These are phyloP conservation scores for Phaeosphaeriaceae sp. DNA, from an alignment of 2,329 filamentous ascomycete genomes.

Conservation along the genomic window DNA sequence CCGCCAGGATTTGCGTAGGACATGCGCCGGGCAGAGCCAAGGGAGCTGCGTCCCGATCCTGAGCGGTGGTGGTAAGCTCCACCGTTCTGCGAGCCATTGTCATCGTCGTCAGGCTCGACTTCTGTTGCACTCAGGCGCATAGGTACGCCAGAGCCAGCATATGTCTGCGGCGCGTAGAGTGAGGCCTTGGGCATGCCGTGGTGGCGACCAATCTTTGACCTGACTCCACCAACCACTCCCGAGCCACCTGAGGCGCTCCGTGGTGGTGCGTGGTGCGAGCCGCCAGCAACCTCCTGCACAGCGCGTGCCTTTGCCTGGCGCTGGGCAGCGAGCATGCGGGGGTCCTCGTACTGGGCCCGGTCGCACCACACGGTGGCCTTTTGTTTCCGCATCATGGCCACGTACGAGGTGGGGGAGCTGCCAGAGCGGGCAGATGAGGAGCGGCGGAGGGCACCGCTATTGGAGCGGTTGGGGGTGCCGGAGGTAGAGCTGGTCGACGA, in stretches of 20 bases:
- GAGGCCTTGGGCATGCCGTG: slow-evolving; percentile 81
- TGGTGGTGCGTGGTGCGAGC: slow-evolving; percentile 49
- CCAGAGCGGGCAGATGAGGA: slow-evolving; percentile 83
- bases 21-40: slow-evolving; percentile 53
- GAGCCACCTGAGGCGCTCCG: slow-evolving; percentile 50
- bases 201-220: slow-evolving; percentile 82
- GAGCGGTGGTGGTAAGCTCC: slow-evolving; percentile 69
- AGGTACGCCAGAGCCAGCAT: slow-evolving; percentile 81
- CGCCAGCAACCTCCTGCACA: slow-evolving; percentile 80
- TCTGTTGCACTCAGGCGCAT: slow-evolving; percentile 94
- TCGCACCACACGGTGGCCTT: slow-evolving; percentile 99
- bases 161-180: slow-evolving; percentile 80
- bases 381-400: slow-evolving; percentile 93
- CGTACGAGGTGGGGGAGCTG: slow-evolving; percentile 76
- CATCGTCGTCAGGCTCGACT: slow-evolving; percentile 84
- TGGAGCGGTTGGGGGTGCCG: slow-evolving; percentile 55
- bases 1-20: slow-evolving; percentile 51
- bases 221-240: slow-evolving; percentile 61
- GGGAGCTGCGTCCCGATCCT: slow-evolving; percentile 76
- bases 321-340: slow-evolving; percentile 81
- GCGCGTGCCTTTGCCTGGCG: slow-evolving; percentile 87
- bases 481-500: slow-evolving; percentile 72
- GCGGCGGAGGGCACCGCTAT: slow-evolving; percentile 68
- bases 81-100: slow-evolving; percentile 58
- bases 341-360: slow-evolving; percentile 89